Evolutionary conservation across 2,329 filamentous ascomycete genomes (phyloP).

Genomic region (Phaeophleospora eucalypticola): DNA sequence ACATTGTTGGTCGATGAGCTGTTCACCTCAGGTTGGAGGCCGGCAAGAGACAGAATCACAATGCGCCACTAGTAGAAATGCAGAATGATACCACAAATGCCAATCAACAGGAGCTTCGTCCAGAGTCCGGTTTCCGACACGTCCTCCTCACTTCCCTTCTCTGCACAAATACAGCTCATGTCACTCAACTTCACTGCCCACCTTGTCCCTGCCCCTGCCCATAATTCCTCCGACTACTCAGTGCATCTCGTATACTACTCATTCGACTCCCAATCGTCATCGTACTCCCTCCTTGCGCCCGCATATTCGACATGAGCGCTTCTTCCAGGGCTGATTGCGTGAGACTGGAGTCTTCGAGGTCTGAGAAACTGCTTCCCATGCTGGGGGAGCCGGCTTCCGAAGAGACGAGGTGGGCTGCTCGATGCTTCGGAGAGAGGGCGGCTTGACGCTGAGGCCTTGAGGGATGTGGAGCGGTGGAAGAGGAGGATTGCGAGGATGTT

Average conservation of each 20-base stretch:
- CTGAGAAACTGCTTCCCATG: slow-evolving; percentile 83
- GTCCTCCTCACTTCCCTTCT: too few relatives aligned
- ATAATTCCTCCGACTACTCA: slow-evolving; percentile 14
- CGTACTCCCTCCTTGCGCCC: slow-evolving; percentile 41
- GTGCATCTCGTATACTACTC: slow-evolving; percentile 46
- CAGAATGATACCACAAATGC: too few relatives aligned
- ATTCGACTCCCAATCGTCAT: slow-evolving; percentile 34
- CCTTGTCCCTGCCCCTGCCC: background rate
- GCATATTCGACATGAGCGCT: slow-evolving; percentile 68
- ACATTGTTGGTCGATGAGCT: too few relatives aligned
- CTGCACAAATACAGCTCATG: too few relatives aligned
- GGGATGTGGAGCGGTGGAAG: slow-evolving; percentile 45
- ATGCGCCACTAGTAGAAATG: too few relatives aligned
- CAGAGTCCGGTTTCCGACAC: too few relatives aligned
- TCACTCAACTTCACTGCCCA: too few relatives aligned
- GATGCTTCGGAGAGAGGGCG: slow-evolving; percentile 50
- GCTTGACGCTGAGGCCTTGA: slow-evolving; percentile 21
- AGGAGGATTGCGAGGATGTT: slow-evolving; percentile 16
- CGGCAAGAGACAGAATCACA: too few relatives aligned
- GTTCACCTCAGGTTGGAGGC: too few relatives aligned
- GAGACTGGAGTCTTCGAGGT: slow-evolving; percentile 77
- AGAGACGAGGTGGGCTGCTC: too few relatives aligned
- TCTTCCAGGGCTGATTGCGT: slow-evolving; percentile 78
- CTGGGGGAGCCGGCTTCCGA: slow-evolving; percentile 63
- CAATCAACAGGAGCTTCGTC: too few relatives aligned